Conservation (phyloP, 106 monocot genomes). For the Ottelia alismoides region DNA sequence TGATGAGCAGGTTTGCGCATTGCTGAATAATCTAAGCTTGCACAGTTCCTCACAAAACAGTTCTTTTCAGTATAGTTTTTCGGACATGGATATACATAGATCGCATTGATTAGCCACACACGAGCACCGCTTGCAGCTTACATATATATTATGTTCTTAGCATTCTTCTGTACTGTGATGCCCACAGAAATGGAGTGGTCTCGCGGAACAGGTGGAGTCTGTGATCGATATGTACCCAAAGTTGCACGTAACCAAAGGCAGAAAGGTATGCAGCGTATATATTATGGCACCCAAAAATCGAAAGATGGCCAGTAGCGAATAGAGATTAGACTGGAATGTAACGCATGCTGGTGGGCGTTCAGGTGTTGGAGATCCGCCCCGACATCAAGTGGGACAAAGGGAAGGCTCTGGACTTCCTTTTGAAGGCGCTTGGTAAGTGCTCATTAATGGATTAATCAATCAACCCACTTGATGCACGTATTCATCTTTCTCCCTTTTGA, state of each 20-base stretch:
- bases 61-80: background rate
- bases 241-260: slow-evolving; percentile 47
- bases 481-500: background rate
- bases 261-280: slow-evolving; percentile 49
- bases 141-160: background rate
- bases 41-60: background rate
- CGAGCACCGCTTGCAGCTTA: too few relatives aligned
- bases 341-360: slow-evolving; percentile 5
- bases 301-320: background rate
- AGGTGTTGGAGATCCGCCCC: slow-evolving; percentile 86
- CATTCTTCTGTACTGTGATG: background rate
- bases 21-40: too few relatives aligned
- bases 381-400: slow-evolving; percentile 88
- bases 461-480: background rate
- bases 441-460: background rate
- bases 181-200: slow-evolving; percentile 45
- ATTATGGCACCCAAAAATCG: too few relatives aligned
- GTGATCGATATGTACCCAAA: slow-evolving; percentile 61
- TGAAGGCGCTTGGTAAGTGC: slow-evolving; percentile 51
- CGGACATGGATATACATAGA: background rate
- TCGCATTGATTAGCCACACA: background rate
- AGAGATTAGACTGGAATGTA: background rate
- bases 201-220: slow-evolving; percentile 42
- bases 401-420: slow-evolving; percentile 61
- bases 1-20: slow-evolving; percentile 56